Conservation (phyloP, 1,139 yeast species). For the Lodderomyces oxycetoniae region DNA sequence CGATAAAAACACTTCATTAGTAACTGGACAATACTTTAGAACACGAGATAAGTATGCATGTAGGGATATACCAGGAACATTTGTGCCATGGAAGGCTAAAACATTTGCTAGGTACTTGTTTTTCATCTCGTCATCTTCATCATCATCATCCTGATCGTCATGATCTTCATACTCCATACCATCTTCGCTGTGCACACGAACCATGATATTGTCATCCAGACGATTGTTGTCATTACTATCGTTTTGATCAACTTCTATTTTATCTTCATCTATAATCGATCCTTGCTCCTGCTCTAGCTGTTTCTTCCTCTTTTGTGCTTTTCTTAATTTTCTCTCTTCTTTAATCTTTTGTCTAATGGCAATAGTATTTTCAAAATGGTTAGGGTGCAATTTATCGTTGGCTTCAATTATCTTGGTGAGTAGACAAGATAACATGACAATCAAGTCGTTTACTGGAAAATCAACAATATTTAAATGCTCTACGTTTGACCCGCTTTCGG, state of each 20-base stretch:
- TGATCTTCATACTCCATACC: slow-evolving; percentile 14
- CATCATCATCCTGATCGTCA: slow-evolving; percentile 29
- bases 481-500: slow-evolving; percentile 21
- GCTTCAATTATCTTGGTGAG: slow-evolving; percentile 85
- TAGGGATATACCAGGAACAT: slow-evolving; percentile 87
- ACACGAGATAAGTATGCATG: slow-evolving; percentile 88
- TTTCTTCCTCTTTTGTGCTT: slow-evolving; percentile 20
- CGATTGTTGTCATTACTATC: slow-evolving; percentile 5
- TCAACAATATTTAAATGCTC: slow-evolving; percentile 76
- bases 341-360: slow-evolving; percentile 43
- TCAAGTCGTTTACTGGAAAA: slow-evolving; percentile 75
- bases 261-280: slow-evolving; percentile 12
- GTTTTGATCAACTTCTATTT: slow-evolving; percentile 12
- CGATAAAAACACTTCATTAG: slow-evolving; percentile 91
- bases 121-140: slow-evolving; percentile 43
- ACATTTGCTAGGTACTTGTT: slow-evolving; percentile 67
- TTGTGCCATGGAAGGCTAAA: slow-evolving; percentile 90
- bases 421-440: slow-evolving; percentile 79
- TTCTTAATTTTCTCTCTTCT: slow-evolving; percentile 31
- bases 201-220: slow-evolving; percentile 8
- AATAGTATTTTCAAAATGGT: slow-evolving; percentile 53
- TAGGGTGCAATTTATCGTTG: slow-evolving; percentile 81
- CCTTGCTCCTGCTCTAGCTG: slow-evolving; percentile 10
- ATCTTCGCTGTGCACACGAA: slow-evolving; percentile 4
- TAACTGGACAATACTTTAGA: slow-evolving; percentile 93